These are phyloP conservation scores for Globisporangium nagaii DNA, from an alignment of 352 stramenopile species.

Conservation along the genomic window DNA sequence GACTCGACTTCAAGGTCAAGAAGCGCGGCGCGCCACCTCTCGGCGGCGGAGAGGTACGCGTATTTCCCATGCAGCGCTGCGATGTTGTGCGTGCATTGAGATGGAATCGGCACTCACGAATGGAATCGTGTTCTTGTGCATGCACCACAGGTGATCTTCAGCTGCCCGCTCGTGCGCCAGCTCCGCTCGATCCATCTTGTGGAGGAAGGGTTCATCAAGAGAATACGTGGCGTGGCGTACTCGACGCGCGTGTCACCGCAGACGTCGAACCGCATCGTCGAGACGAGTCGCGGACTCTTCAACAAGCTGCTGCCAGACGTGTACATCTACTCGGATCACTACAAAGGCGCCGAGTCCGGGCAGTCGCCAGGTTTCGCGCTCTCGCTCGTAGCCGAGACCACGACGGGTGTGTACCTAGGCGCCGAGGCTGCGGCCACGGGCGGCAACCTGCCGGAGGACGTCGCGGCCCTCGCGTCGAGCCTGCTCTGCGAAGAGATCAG, in stretches of 20 bases:
- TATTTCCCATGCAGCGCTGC: background rate
- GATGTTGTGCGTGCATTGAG: constrained; percentile 17
- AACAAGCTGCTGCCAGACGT: constrained; percentile 98
- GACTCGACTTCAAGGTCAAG: constrained; percentile 82
- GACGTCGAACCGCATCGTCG: constrained; percentile 96
- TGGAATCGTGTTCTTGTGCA: constrained; percentile 15
- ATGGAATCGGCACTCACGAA: no score
- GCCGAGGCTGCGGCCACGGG: constrained; percentile 87
- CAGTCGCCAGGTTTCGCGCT: constrained; percentile 91
- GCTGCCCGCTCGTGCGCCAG: constrained; percentile 93
- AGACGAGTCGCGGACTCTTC: constrained; percentile 94
- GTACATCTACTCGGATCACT: constrained; percentile 99
- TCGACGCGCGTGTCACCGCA: constrained; percentile 96
- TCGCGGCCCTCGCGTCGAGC: constrained; percentile 91
- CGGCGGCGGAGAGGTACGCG: constrained; percentile 55
- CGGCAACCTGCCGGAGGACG: constrained; percentile 93
- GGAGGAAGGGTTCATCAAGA: constrained; percentile 98
- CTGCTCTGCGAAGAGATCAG: constrained; percentile 97
- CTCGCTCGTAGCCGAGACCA: constrained; percentile 97
- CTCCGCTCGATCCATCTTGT: constrained; percentile 93
- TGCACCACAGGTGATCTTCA: constrained; percentile 87
- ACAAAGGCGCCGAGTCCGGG: constrained; percentile 88
- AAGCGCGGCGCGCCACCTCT: constrained; percentile 88
- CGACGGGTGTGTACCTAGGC: constrained; percentile 91
- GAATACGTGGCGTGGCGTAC: constrained; percentile 94